Percentiles rank a stretch among this genome's conserved stretches.
Conservation (phyloP, 2,329 filamentous ascomycete species). For the Botrytis elliptica region DNA sequence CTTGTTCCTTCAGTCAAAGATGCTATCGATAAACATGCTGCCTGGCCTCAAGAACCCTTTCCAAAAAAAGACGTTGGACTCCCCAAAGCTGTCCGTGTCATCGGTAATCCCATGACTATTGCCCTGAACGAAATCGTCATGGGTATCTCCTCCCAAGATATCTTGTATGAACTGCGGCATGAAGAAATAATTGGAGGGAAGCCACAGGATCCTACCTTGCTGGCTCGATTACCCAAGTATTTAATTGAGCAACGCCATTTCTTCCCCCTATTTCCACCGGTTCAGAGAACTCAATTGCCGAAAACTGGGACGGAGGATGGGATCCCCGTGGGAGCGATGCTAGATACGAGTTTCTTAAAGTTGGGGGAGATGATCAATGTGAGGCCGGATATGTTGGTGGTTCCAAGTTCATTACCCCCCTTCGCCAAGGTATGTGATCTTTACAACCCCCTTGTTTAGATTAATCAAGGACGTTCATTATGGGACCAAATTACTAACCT, state of each 20-base stretch:
- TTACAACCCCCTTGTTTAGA: neutral
- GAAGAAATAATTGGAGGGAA: slow-evolving; percentile 66
- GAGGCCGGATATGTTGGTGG: slow-evolving; percentile 77
- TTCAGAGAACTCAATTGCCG: slow-evolving; percentile 64
- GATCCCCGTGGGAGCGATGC: slow-evolving; percentile 67
- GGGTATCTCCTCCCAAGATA: slow-evolving; percentile 79
- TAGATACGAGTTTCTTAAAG: slow-evolving; percentile 83
- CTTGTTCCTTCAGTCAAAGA: slow-evolving; percentile 83
- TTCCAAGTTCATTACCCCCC: slow-evolving; percentile 78
- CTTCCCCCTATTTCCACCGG: slow-evolving; percentile 83
- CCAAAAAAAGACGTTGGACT: slow-evolving; percentile 70
- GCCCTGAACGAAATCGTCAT: slow-evolving; percentile 84
- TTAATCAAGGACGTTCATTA: neutral
- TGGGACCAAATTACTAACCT: neutral
- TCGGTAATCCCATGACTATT: slow-evolving; percentile 88
- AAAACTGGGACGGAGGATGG: slow-evolving; percentile 61
- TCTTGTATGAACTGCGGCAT: slow-evolving; percentile 75
- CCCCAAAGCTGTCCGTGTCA: slow-evolving; percentile 70
- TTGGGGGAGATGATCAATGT: slow-evolving; percentile 88
- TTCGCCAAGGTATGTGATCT: slow-evolving; percentile 76
- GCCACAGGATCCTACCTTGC: slow-evolving; percentile 45
- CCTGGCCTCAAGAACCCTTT: slow-evolving; percentile 79
- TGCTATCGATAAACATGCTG: slow-evolving; percentile 76
- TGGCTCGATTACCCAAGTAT: slow-evolving; percentile 68
- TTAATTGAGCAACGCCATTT: slow-evolving; percentile 89